Evolutionary conservation across 2,329 filamentous ascomycete species (phyloP).

Genomic region (Phyllosticta paracitricarpa): DNA sequence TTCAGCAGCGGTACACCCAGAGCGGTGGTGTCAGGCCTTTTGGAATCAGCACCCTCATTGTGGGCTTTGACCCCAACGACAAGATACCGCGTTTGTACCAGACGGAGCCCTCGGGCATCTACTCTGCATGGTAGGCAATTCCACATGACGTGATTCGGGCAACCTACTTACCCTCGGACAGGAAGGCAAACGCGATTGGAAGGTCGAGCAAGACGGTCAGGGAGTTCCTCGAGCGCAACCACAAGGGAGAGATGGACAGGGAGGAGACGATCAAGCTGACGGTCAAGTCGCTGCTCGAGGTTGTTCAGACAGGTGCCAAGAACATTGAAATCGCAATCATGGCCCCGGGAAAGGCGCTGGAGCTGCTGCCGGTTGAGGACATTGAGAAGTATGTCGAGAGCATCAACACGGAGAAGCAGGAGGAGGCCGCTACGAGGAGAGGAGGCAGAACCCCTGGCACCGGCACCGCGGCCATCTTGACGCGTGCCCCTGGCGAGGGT

Average conservation of each 20-base stretch:
- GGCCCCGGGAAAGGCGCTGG: slow-evolving; percentile 81
- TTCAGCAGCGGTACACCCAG: slow-evolving; percentile 98
- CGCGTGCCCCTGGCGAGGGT: slow-evolving; percentile 43
- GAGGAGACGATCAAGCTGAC: slow-evolving; percentile 93
- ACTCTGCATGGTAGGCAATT: slow-evolving; percentile 78
- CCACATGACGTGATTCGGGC: background rate
- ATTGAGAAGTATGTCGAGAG: slow-evolving; percentile 97
- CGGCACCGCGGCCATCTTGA: slow-evolving; percentile 64
- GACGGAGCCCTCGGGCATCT: slow-evolving; percentile 98
- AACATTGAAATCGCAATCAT: slow-evolving; percentile 99
- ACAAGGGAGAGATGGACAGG: slow-evolving; percentile 95
- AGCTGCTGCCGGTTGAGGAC: slow-evolving; percentile 90
- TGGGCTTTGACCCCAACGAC: slow-evolving; percentile 95
- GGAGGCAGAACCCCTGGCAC: slow-evolving; percentile 50
- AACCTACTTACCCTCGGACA: slow-evolving; percentile 28
- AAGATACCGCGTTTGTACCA: slow-evolving; percentile 85
- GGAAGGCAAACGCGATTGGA: slow-evolving; percentile 99
- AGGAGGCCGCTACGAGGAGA: slow-evolving; percentile 96
- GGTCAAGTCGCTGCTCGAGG: slow-evolving; percentile 95
- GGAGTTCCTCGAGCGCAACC: slow-evolving; percentile 97
- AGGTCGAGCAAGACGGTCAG: slow-evolving; percentile 98
- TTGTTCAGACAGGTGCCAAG: slow-evolving; percentile 97
- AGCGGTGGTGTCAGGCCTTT: slow-evolving; percentile 98
- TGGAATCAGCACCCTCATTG: slow-evolving; percentile 93
- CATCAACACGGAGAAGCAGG: slow-evolving; percentile 98